Base-by-base conservation (phyloP, 495 filamentous ascomycete genomes). In the Penicillium paxilli region DNA sequence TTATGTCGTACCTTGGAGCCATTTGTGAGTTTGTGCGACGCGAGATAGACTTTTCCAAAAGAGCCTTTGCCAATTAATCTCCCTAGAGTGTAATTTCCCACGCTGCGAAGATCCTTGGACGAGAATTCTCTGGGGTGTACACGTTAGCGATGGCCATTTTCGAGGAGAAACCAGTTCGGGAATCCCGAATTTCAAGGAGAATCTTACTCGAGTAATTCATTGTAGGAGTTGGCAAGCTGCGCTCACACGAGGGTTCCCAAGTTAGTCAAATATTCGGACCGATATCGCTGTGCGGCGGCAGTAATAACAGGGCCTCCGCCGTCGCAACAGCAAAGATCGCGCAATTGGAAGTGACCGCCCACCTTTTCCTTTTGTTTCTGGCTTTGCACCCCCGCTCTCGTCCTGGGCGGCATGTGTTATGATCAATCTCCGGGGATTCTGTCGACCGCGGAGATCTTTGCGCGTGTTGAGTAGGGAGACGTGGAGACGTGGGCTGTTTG, bases 21-120 rank as follows among this genome's bases (percentile, higher is more conserved):
- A 85, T 97, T 97, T 59, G 90, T 98, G 70, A 98, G 90, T 69
- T 96, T 97, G 72, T 98, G 94, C 21, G 87, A 86, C 50, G 95
- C 94, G 57, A 98, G 82, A 68, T 98, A 98, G 51, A 98, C 94
- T 75, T 97, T 98, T 59, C 94, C 94, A 74, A 98, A 98, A 44
- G 91, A 96, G 30, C 94, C 94, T 67, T 98, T 98, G 47, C 94
- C 94, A 65, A 98, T 96, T 44, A 98, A 77, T 47, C 86, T 84
- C 28, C 93, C 94, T 16, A 98, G 77, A 26, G 87, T 85, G 72
- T 98, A 98, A 72, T 98, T 98, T 46, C 94, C 94, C 51, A 98
- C 94, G 33, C 83, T 88, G 54, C 87, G 85, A 46, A 98, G 82
- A 52, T 98, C 95, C 64, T 88, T 89, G 57, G 89, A 91, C 44